Conservation (phyloP, 1,284 basidiomycete species). For the Nidula niveotomentosa region DNA sequence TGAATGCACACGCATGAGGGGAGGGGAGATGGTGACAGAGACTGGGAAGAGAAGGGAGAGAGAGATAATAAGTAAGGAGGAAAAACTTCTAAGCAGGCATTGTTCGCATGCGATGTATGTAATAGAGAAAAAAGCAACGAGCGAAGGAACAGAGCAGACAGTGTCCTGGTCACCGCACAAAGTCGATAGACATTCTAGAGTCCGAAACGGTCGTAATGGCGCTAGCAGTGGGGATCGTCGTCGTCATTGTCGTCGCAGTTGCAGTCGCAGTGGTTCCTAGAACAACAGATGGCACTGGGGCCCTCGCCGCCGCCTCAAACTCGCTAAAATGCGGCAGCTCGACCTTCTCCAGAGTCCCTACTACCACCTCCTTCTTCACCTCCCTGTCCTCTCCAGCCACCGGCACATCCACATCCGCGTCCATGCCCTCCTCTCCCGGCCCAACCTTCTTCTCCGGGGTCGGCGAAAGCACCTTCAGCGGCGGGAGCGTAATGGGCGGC, state of each 20-base stretch:
- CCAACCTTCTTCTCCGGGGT: slow-evolving; percentile 12
- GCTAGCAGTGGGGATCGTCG: too few relatives aligned
- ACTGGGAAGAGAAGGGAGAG: not conserved
- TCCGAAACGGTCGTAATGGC: slow-evolving; percentile 1
- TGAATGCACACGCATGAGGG: not conserved
- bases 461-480: slow-evolving; percentile 45
- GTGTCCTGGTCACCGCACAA: slow-evolving; percentile 19
- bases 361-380: slow-evolving; percentile 8
- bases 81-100: slow-evolving; percentile 8
- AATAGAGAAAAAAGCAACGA: not conserved
- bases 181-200: slow-evolving; percentile 30
- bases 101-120: not conserved
- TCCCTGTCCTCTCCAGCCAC: slow-evolving; percentile 20
- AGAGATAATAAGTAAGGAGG: slow-evolving; percentile 4
- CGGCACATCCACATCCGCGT: slow-evolving; percentile 11
- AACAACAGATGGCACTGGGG: not conserved
- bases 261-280: too few relatives aligned
- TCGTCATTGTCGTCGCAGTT: too few relatives aligned
- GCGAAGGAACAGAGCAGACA: too few relatives aligned
- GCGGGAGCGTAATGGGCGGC: slow-evolving; percentile 71
- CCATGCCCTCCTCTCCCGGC: slow-evolving; percentile 18
- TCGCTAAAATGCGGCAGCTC: slow-evolving; percentile 52
- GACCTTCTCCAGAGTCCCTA: slow-evolving; percentile 19
- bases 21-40: not conserved
- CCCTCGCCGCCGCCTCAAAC: slow-evolving; percentile 53